Percentiles rank a stretch among this genome's conserved stretches.
Conservation (phyloP, 164 flowering plant genomes). For the Protea cynaroides region DNA sequence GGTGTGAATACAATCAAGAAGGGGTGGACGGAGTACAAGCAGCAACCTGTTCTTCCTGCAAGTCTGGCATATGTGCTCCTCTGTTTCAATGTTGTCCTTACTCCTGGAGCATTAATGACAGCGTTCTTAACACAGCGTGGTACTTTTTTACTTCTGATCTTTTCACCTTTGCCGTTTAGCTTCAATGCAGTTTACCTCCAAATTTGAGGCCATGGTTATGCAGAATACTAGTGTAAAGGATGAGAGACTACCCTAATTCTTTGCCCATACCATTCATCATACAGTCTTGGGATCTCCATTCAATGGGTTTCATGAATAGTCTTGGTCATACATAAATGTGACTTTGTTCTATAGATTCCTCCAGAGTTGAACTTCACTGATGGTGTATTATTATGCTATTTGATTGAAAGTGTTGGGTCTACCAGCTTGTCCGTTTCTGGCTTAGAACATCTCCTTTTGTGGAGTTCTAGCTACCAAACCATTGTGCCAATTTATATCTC, state of each 20-base stretch:
- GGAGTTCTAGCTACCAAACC: too few species aligned
- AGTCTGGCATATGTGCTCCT: slow-evolving; percentile 94
- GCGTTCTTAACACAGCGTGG: slow-evolving; percentile 92
- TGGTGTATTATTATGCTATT: too few species aligned
- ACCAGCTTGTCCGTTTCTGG: too few species aligned
- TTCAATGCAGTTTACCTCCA: not conserved
- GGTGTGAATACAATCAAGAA: slow-evolving; percentile 67
- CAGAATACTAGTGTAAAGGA: not conserved
- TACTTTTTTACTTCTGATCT: slow-evolving; percentile 22
- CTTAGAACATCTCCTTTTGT: too few species aligned
- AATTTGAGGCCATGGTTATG: too few species aligned
- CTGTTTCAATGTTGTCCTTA: slow-evolving; percentile 81
- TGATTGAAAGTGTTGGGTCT: too few species aligned
- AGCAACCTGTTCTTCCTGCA: slow-evolving; percentile 98
- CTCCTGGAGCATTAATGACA: slow-evolving; percentile 97
- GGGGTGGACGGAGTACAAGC: slow-evolving; percentile 89
- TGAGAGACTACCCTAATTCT: not conserved
- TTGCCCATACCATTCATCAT: not conserved
- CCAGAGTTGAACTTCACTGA: too few species aligned
- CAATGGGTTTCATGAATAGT: too few species aligned
- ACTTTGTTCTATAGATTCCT: too few species aligned
- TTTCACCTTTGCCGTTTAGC: not conserved
- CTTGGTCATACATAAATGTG: too few species aligned
- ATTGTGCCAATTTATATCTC: too few species aligned
- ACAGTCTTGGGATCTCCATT: too few species aligned